Conservation (phyloP, 805 yeast genomes). For the Teunomyces gatunensis region DNA sequence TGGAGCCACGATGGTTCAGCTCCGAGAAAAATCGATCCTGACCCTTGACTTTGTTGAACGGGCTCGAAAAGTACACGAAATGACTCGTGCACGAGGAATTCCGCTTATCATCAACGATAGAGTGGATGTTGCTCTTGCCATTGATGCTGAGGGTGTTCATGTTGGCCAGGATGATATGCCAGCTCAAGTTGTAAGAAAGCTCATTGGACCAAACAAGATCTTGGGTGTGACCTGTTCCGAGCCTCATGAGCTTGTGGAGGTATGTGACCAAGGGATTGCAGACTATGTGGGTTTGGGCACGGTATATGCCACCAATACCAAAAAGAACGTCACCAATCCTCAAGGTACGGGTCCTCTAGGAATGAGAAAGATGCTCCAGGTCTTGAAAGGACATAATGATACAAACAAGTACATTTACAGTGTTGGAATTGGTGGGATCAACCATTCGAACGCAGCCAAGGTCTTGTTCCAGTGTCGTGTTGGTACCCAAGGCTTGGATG, state of each 20-base stretch:
- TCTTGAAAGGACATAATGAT: slow-evolving; percentile 31
- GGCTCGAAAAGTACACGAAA: slow-evolving; percentile 57
- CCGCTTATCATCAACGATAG: slow-evolving; percentile 87
- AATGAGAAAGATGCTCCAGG: slow-evolving; percentile 49
- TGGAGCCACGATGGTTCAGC: slow-evolving; percentile 80
- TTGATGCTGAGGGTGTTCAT: slow-evolving; percentile 89
- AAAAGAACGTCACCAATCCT: slow-evolving; percentile 54
- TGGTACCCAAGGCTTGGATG: slow-evolving; percentile 56
- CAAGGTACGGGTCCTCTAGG: slow-evolving; percentile 62
- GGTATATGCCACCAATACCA: slow-evolving; percentile 71
- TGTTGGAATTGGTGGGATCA: slow-evolving; percentile 83
- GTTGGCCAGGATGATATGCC: slow-evolving; percentile 91
- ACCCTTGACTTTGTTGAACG: slow-evolving; percentile 64
- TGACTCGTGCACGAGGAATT: slow-evolving; percentile 58
- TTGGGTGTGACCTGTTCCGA: slow-evolving; percentile 75
- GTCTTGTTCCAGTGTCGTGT: slow-evolving; percentile 51
- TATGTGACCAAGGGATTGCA: slow-evolving; percentile 47
- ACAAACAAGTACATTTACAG: slow-evolving; percentile 43
- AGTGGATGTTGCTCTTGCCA: slow-evolving; percentile 83
- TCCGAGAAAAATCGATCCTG: slow-evolving; percentile 73
- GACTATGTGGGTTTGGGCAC: slow-evolving; percentile 89
- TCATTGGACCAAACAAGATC: slow-evolving; percentile 72
- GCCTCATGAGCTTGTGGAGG: slow-evolving; percentile 53
- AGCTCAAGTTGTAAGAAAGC: slow-evolving; percentile 51
- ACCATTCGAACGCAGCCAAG: slow-evolving; percentile 56